Base-by-base conservation (phyloP, 495 filamentous ascomycete genomes). In the Xylaria venustula region DNA sequence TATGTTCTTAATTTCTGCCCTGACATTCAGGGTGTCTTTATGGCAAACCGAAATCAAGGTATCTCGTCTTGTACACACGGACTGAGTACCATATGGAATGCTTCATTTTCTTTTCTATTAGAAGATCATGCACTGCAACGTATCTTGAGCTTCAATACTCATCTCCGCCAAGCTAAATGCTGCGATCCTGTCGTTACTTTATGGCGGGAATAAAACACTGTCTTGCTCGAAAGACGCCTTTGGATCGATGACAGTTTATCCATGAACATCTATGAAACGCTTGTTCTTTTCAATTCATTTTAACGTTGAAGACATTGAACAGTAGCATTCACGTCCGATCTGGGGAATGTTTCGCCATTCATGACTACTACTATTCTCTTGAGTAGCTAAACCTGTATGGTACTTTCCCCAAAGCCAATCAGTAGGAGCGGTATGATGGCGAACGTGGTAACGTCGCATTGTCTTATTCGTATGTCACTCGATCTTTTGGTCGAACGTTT, bases 401-500 rank as follows among this genome's bases (percentile, higher is more conserved):
- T 22, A 1, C 53, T 54, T 54, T 55, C 17, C 5, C 37, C 42
- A 22, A 11, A 6, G 15, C 42, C 42, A 20, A 45, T 55, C 53
- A 55, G 25, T 26, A n/a, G 40, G 26, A n/a, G n/a, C 40, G 51
- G 34, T 28, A 25, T 36, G n/a, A 53, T 2, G 50, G 20, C 15
- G 51, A 54, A 54, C 32, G 49, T 52, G 49, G 49, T 37, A 52
- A 37, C 7, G 32, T 37, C 17, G 17, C 48, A 28, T n/a, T 30
- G n/a, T 53, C 11, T 19, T 23, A 9, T 20, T 17, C 14, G 3
- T 14, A 37, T 23, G 8, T 14, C 19, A 12, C 1, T 34, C 4
- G 2, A 7, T 2, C 4, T 32, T 8, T 9, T 9, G 6, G 1
- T 52, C 17, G 30, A 52, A 15, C 36, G 22, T 34, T 54, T 40